Evolutionary conservation across 1,139 yeast species (phyloP).

Genomic region (Suhomyces wounanorum): DNA sequence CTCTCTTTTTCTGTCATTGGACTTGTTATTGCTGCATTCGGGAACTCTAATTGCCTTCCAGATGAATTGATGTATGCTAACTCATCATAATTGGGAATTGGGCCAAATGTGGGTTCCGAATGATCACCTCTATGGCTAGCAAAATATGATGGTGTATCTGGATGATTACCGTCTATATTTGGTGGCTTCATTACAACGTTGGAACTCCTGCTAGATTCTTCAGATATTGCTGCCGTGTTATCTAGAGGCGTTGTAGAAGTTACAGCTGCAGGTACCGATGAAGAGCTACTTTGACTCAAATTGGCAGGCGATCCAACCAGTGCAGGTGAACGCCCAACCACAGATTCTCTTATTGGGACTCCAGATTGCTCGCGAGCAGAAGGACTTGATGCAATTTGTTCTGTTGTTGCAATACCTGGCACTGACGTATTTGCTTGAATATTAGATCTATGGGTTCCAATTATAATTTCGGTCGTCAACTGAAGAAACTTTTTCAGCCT

Average conservation of each 20-base stretch:
- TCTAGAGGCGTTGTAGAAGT: background rate
- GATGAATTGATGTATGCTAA: constrained; percentile 8
- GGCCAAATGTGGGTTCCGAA: constrained; percentile 8
- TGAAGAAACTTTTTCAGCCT: constrained; percentile 75
- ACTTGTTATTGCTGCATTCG: constrained; percentile 22
- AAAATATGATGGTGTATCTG: constrained; percentile 21
- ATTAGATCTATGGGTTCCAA: constrained; percentile 65
- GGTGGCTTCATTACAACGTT: background rate
- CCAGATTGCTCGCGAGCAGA: background rate
- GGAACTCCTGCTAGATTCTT: constrained; percentile 1
- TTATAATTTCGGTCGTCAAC: constrained; percentile 71
- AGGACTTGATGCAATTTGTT: background rate
- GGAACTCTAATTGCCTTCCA: constrained; percentile 14
- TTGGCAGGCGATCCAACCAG: constrained; percentile 8
- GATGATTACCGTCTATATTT: constrained; percentile 1
- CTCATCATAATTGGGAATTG: constrained; percentile 32
- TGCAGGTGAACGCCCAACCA: constrained; percentile 3
- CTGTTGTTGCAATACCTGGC: background rate
- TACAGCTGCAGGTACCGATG: constrained; percentile 1
- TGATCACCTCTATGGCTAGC: constrained; percentile 5
- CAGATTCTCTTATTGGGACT: background rate
- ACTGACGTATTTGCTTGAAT: background rate
- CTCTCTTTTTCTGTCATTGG: constrained; percentile 51
- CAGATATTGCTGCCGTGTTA: background rate
- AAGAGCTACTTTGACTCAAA: constrained; percentile 3